Evolutionary conservation across 2,329 filamentous ascomycete genomes (phyloP).

Genomic region (Emmonsiellopsis sp.): DNA sequence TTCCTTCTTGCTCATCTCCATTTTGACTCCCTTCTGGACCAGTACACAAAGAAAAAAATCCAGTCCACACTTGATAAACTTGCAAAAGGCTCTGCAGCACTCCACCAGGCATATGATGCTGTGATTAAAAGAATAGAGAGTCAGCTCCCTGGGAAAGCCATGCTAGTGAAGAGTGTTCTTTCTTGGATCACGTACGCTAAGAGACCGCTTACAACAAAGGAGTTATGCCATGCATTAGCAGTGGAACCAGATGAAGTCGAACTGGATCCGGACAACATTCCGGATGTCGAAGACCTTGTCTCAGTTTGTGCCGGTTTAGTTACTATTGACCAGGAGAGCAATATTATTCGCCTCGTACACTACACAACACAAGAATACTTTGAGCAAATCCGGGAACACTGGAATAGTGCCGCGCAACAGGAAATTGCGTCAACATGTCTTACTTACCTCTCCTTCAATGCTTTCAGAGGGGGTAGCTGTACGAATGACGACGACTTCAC

Average conservation of each 20-base stretch:
- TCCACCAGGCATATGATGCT: constrained; percentile 31
- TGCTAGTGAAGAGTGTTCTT: not conserved
- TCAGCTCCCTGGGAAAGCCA: not conserved
- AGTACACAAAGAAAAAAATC: constrained; percentile 21
- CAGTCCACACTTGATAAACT: constrained; percentile 7
- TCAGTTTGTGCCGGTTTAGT: not conserved
- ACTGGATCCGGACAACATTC: not conserved
- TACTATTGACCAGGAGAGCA: not conserved
- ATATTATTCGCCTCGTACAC: not conserved
- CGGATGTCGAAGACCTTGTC: not conserved
- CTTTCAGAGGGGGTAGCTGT: not conserved
- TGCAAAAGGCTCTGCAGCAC: constrained; percentile 23
- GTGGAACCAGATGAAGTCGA: not conserved
- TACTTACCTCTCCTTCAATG: not conserved
- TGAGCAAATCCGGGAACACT: not conserved
- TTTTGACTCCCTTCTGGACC: constrained; percentile 13
- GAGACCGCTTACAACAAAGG: not conserved
- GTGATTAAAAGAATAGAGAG: constrained; percentile 23
- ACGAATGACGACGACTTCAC: not conserved
- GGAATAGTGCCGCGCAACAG: not conserved
- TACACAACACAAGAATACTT: not conserved
- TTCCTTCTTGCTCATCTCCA: constrained; percentile 20
- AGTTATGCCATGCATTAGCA: not conserved
- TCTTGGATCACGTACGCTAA: not conserved
- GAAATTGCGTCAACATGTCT: not conserved